Conservation (phyloP, 1,139 yeast genomes). For the Nakaseomyces delphensis region DNA sequence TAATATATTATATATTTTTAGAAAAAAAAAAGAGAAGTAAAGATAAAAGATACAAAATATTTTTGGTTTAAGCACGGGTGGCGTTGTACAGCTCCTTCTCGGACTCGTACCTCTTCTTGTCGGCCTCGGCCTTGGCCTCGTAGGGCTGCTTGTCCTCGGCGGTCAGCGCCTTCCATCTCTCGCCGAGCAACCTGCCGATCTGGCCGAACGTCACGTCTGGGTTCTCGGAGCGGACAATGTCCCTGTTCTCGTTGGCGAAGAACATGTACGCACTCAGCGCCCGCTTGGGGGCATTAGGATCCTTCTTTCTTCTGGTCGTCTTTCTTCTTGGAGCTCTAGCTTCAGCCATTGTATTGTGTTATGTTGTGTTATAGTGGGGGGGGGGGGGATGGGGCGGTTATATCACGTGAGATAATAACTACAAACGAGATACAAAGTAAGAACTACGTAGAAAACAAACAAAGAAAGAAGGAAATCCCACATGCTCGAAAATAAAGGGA, state of each 20-base stretch:
- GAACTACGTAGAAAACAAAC: background rate
- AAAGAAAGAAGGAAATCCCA: background rate
- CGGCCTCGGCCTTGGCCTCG: constrained; percentile 87
- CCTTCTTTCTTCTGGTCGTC: constrained; percentile 38
- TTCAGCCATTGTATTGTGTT: background rate
- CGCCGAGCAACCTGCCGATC: constrained; percentile 88
- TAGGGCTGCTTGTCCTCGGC: constrained; percentile 80
- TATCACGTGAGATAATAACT: background rate
- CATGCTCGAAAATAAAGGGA: background rate
- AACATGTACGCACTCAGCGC: constrained; percentile 97
- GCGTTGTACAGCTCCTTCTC: constrained; percentile 85
- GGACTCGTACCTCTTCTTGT: constrained; percentile 94
- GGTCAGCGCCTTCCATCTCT: constrained; percentile 85
- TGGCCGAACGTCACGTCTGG: constrained; percentile 91
- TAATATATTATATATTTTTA: background rate
- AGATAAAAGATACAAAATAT: constrained; percentile 1
- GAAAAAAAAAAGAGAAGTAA: background rate
- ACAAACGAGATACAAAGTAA: background rate
- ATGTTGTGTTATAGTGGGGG: background rate
- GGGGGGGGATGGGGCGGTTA: too few relatives aligned
- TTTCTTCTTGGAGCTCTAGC: constrained; percentile 26
- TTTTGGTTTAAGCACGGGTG: constrained; percentile 26
- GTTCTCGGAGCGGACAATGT: constrained; percentile 85
- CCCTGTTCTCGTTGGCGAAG: constrained; percentile 96
- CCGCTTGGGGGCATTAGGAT: constrained; percentile 99